Percentiles rank a stretch among this genome's conserved stretches.
Evolutionary conservation across 1,139 yeast genomes (phyloP).

Genomic region (Yamadazyma triangularis): DNA sequence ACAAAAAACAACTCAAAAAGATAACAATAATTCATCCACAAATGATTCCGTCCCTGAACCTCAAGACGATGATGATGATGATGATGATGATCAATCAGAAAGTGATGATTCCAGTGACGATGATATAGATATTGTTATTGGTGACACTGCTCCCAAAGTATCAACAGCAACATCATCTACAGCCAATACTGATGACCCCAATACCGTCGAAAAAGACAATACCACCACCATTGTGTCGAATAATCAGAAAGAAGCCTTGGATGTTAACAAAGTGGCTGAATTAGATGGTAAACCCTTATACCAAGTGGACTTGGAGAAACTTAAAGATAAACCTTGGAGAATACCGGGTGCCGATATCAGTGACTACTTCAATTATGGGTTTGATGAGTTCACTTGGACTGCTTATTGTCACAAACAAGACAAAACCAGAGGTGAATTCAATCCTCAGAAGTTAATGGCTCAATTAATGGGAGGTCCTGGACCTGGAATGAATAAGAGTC

Average conservation of each 20-base stretch:
- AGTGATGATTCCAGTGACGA: conserved; percentile 42
- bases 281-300: conserved; percentile 83
- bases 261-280: conserved; percentile 74
- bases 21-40: conserved; percentile 1
- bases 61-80: conserved; percentile 19
- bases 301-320: conserved; percentile 72
- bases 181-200: conserved; percentile 45
- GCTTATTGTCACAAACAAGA: conserved; percentile 90
- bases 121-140: conserved; percentile 34
- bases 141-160: conserved; percentile 21
- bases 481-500: conserved; percentile 1
- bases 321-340: conserved; percentile 97
- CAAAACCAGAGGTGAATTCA: conserved; percentile 71
- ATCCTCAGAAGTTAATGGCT: conserved; percentile 52
- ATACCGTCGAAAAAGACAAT: conserved; percentile 7
- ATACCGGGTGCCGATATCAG: conserved; percentile 93
- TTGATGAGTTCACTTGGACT: conserved; percentile 94
- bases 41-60: conserved; percentile 5
- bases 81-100: conserved; percentile 30
- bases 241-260: conserved; percentile 46
- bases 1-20: conserved; percentile 11
- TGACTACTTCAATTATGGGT: conserved; percentile 94
- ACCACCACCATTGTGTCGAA: conserved; percentile 34
- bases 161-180: conserved; percentile 19
- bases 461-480: conserved; percentile 30